Evolutionary conservation across 805 yeast species (phyloP).

Genomic region (Hanseniaspora jakobsenii): DNA sequence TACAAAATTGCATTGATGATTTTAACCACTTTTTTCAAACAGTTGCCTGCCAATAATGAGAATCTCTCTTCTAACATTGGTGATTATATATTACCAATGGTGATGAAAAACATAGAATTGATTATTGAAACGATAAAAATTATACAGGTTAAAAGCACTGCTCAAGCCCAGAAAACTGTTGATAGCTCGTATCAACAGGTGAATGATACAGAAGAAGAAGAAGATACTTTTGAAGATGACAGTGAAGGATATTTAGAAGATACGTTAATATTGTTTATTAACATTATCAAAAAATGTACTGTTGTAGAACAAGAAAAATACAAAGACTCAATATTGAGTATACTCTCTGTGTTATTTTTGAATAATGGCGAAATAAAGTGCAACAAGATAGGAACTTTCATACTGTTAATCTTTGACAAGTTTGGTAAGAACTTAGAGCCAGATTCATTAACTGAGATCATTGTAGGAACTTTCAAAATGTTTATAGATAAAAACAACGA

Average conservation of each 20-base stretch:
- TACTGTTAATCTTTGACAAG: slow-evolving; percentile 45
- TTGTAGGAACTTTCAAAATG: slow-evolving; percentile 61
- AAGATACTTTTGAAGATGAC: no score
- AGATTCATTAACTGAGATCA: slow-evolving; percentile 38
- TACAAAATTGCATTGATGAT: slow-evolving; percentile 1
- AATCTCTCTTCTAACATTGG: no score
- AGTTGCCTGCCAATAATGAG: slow-evolving; percentile 24
- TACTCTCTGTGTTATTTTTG: slow-evolving; percentile 55
- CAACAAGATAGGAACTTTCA: slow-evolving; percentile 33
- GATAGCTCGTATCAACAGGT: no score
- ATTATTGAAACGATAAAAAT: no score
- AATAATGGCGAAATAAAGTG: slow-evolving; percentile 53
- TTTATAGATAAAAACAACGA: slow-evolving; percentile 39
- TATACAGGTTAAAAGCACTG: no score
- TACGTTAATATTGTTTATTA: neutral
- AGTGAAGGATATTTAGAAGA: slow-evolving; percentile 5
- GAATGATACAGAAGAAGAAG: slow-evolving; percentile 24
- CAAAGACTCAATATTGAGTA: slow-evolving; percentile 30
- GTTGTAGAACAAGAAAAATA: slow-evolving; percentile 18
- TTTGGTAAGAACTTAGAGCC: slow-evolving; percentile 33
- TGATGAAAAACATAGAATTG: no score
- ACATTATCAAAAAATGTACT: slow-evolving; percentile 16
- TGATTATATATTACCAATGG: slow-evolving; percentile 24
- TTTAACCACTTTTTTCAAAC: slow-evolving; percentile 22
- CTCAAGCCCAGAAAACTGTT: no score